Base-by-base conservation (phyloP, 305 asterid genomes). In the Solanum hybrid region DNA sequence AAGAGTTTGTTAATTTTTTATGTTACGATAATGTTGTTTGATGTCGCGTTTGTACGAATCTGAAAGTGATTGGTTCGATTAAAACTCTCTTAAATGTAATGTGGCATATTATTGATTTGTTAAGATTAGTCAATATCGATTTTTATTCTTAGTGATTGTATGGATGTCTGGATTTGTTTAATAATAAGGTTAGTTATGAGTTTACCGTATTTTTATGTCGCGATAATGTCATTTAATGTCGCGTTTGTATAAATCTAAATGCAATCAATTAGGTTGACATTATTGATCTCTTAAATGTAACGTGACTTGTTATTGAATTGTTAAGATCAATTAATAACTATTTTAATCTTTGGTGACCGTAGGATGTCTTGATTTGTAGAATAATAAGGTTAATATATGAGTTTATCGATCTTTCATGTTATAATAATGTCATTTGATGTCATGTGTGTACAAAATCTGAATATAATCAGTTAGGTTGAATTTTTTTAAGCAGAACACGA, bases 111-210 rank as follows among this genome's bases (percentile, higher is more conserved):
- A 10, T 77, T 34, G 14, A 2, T 0, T 1, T 77, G 10, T 9
- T 34, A 35, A 17, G 15, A 34, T 34, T 1, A 1, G 1, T 0
- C 8, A 34, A 9, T 3, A 19, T 4, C 0, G n/a, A 4, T 0
- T 6, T 29, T 75, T 14, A 3, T 31, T 31, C 3, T 10, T 34
- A 34, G 1, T 77, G 82, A 19, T 32, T 77, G 9, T 34, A 34
- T 1, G 9, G 5, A 35, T 34, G 22, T 77, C 9, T 4, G 4
- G 2, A 77, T 19, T 19, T 19, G 40, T 77, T 34, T 22, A 19
- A 32, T 10, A 34, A 19, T 34, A 19, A 9, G 10, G 29, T 34
- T 6, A 19, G 12, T 5, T 77, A 19, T 19, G 45, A 19, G 4
- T 19, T 34, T 10, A 22, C 0, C 9, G 0, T 0, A 22, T 3